A percentile compares a stretch with the other conserved stretches of the same genome.
Evolutionary conservation across 257 asterid species (phyloP).

Genomic region (Solanum pimpinellifolium): DNA sequence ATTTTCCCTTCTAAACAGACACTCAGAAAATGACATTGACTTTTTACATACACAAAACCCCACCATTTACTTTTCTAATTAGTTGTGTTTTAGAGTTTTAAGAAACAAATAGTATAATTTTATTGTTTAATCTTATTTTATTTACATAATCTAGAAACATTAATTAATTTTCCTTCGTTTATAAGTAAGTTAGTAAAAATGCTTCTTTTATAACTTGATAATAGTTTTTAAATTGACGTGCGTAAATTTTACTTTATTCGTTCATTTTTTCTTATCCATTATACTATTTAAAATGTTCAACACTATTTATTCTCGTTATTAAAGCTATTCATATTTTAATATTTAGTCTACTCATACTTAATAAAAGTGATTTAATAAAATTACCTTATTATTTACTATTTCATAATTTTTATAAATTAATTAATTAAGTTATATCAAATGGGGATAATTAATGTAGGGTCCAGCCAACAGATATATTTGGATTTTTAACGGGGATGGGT

Average conservation of each 20-base stretch:
- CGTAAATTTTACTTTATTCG: no score
- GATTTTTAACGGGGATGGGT: constrained; percentile 6
- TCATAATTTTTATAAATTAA: no score
- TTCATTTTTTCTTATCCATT: no score
- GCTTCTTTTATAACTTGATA: no score
- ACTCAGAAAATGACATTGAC: constrained; percentile 45
- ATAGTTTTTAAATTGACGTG: neutral
- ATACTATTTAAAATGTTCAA: no score
- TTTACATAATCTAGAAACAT: neutral
- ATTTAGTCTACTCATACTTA: no score
- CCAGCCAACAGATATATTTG: constrained; percentile 11
- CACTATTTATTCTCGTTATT: rapidly evolving
- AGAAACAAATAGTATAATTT: neutral
- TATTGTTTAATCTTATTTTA: neutral
- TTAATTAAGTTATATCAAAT: constrained; percentile 2
- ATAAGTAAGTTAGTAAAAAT: neutral
- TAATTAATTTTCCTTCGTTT: neutral
- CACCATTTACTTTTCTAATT: neutral
- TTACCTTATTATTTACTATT: no score
- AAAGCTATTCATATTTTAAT: no score
- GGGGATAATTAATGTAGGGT: constrained; percentile 16
- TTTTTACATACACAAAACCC: constrained; percentile 25
- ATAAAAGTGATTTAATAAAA: no score
- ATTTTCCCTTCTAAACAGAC: neutral
- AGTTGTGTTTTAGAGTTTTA: neutral